A percentile compares a stretch with the other conserved stretches of the same genome.
These are phyloP conservation scores for Fibroporia radiculosa DNA, from an alignment of 768 basidiomycete genomes.

Conservation along the genomic window DNA sequence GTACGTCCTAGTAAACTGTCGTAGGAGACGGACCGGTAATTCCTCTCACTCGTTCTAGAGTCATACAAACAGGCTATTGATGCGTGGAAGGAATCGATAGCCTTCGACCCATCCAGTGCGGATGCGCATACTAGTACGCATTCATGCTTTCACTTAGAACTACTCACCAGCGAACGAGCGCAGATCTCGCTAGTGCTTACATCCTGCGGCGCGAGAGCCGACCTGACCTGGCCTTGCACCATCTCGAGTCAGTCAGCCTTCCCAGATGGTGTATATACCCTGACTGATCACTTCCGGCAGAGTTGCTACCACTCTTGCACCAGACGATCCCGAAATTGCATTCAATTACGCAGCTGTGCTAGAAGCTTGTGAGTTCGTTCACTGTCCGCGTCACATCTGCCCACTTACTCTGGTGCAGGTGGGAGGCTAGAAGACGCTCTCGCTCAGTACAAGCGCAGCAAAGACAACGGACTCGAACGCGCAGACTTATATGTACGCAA, in stretches of 20 bases:
- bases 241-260: conserved; percentile 70
- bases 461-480: conserved; percentile 71
- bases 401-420: conserved; percentile 33
- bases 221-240: conserved; percentile 82
- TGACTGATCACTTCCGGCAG: conserved; percentile 32
- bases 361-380: conserved; percentile 62
- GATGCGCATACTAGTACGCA: conserved; percentile 81
- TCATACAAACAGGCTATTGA: conserved; percentile 82
- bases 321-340: conserved; percentile 86
- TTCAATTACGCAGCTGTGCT: conserved; percentile 89
- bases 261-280: no score
- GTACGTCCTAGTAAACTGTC: no score
- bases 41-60: conserved; percentile 51
- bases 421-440: conserved; percentile 77
- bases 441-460: conserved; percentile 72
- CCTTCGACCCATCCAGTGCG: conserved; percentile 72
- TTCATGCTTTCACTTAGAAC: conserved; percentile 13
- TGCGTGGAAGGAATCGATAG: conserved; percentile 81
- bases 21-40: no score
- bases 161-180: conserved; percentile 5
- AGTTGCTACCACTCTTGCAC: conserved; percentile 73
- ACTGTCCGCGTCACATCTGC: conserved; percentile 1
- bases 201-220: conserved; percentile 72
- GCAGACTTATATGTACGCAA: conserved; percentile 80
- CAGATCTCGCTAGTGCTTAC: conserved; percentile 86